phyloP scores from a whole-genome alignment of 2,329 filamentous ascomycete species.

The Fusarium paranaense region DNA sequence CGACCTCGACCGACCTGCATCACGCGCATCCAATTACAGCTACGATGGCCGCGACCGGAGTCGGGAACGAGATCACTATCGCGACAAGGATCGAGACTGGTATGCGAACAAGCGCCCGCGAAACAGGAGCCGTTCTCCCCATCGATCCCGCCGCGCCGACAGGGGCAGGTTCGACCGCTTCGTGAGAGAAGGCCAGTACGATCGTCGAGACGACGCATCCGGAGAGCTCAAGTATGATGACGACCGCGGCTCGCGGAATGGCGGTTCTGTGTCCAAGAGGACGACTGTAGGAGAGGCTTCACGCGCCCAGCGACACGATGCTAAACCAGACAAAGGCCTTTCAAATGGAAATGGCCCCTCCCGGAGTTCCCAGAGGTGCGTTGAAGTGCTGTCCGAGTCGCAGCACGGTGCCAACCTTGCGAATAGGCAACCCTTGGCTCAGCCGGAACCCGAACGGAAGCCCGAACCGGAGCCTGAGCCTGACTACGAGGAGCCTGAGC shows the following conservation, averaged over 20 bases:
- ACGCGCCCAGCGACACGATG: conserved; percentile 70
- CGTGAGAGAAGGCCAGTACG: conserved; percentile 46
- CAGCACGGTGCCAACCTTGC: conserved; percentile 16
- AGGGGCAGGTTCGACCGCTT: conserved; percentile 50
- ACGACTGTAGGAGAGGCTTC: conserved; percentile 69
- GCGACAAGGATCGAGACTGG: conserved; percentile 60
- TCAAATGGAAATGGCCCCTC: conserved; percentile 37
- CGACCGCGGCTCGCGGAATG: conserved; percentile 58
- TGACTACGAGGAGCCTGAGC: conserved; percentile 64
- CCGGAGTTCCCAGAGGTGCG: conserved; percentile 35
- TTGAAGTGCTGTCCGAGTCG: neutral
- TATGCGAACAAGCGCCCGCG: conserved; percentile 65
- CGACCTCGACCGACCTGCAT: conserved; percentile 65
- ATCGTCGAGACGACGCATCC: conserved; percentile 36
- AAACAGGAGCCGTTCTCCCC: conserved; percentile 66
- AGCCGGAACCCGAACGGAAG: conserved; percentile 30
- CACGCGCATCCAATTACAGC: conserved; percentile 55
- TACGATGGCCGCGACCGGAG: conserved; percentile 63
- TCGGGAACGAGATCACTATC: conserved; percentile 47
- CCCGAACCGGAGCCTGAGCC: conserved; percentile 44
- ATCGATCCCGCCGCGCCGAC: conserved; percentile 53
- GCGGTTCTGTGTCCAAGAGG: conserved; percentile 72
- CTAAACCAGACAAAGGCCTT: conserved; percentile 73
- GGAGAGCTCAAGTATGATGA: conserved; percentile 56
- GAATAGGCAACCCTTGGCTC: conserved; percentile 24